Evolutionary conservation across 1,139 yeast genomes (phyloP), one percentile per base, ranked within the genome.

Genomic region (Geotrichum candidum): DNA sequence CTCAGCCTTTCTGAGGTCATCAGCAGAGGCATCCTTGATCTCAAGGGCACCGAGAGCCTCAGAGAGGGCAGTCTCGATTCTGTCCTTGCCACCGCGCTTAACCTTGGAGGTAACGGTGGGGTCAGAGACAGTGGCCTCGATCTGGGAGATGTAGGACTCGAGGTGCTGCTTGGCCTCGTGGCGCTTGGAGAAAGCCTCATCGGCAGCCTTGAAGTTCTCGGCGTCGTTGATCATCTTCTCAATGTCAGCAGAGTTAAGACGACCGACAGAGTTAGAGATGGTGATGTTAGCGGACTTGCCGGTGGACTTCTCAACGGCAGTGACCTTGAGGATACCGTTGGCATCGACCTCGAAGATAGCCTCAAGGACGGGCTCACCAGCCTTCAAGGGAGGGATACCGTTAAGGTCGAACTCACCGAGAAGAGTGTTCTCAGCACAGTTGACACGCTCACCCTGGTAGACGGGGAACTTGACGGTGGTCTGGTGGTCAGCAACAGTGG

Each of bases 391-490:
- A 79, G 99, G 99, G 75, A 94, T 90, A 82, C 94, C 94, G 85
- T 90, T 90, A 80, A 94, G 89, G 87, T 94, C 98, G 82, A 94
- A 94, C 84, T 94, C 97, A 86, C 99, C 99, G 80, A 94, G 89
- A 78, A 92, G 87, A 77, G 97, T 91, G 96, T 94, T 94, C 84
- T 94, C 98, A 73, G 90, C 79, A 86, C 98, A 92, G 96, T 92
- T 94, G 78, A 91, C 97, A 86, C 99, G 96, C 85, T 94, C 99
- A 88, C 99, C 99, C 84, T 94, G 98, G 92, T 92, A 94, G 69
- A 94, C 98, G 81, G 97, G 99, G 97, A 94, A 92, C 81, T 90
- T 96, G 73, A 94, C 99, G 74, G 97, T 90, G 79, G 98, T 92
- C 84, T 94, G 99, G 87, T 90, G 94, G 87, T 94, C 99, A 77